phyloP scores from a whole-genome alignment of 1,139 yeast genomes.

The Yamadazyma diospyri region DNA sequence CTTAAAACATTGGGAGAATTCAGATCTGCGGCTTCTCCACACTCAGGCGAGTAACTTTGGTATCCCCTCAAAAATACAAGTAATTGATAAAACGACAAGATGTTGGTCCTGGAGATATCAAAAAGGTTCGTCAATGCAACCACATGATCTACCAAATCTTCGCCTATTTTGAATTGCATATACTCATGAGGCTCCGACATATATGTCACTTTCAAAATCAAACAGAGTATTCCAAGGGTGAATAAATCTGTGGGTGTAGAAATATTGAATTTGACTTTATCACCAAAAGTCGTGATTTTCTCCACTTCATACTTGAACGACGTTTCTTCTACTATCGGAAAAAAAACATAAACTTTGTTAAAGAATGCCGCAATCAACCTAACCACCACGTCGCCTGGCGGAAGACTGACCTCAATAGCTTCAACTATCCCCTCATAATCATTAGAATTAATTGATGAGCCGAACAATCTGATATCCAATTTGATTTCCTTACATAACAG shows the following conservation, averaged over 20 bases:
- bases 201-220: conserved; percentile 3
- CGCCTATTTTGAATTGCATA: not conserved
- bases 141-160: conserved; percentile 2
- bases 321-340: conserved; percentile 5
- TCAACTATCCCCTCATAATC: not conserved
- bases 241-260: conserved; percentile 1
- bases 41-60: conserved; percentile 20
- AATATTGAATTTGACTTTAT: not conserved
- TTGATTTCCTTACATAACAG: conserved; percentile 1
- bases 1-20: conserved; percentile 10
- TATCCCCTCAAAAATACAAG: conserved; percentile 5
- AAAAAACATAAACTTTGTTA: conserved; percentile 2
- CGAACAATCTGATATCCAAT: not conserved
- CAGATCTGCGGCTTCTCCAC: conserved; percentile 16
- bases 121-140: conserved; percentile 4
- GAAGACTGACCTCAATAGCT: not conserved
- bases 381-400: not conserved
- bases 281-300: not conserved
- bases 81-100: not conserved
- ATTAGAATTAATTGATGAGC: not conserved
- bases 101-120: conserved; percentile 1
- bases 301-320: not conserved
- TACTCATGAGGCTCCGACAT: not conserved
- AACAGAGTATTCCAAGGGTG: conserved; percentile 2
- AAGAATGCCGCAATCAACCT: conserved; percentile 1